Base-by-base conservation (phyloP, 345 rosid species). In the Geranium brycei region DNA sequence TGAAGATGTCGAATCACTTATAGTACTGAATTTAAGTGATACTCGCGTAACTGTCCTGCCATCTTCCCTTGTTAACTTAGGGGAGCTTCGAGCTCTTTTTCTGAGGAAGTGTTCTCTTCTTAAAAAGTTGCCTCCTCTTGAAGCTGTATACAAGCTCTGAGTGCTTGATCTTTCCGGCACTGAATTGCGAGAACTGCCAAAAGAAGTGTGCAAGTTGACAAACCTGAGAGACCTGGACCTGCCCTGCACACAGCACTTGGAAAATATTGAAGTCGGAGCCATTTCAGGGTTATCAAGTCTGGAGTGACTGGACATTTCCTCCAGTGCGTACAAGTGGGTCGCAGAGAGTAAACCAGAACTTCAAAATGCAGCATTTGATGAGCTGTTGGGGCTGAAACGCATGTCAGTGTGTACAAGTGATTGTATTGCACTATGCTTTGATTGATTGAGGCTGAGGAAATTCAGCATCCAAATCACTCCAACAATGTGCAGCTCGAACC, bases 151-250 rank as follows among this genome's bases (percentile, higher is more conserved):
- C 57, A 59, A 71, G 60, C 79, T 78, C 8, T 69, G 65, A 40
- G 64, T 73, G 71, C 75, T 79, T 14, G 78, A 71, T 72, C 73
- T 79, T 57, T 73, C 57, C 6, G 74, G 75, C 5, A 76, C 79
- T 19, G 58, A 57, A 8, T 51, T 68, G 16, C 19, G 64, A 73
- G 69, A 75, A 58, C 70, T 79, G 8, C 77, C 77, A 3, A 62
- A 53, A 18, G 65, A 73, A 5, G 62, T 47, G 61, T 63, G 61
- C 3, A 68, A 19, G 47, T 64, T 78, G 2, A 60, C 51, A 0
- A 64, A 60, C 59, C 60, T 73, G 5, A 59, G 64, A 71, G 66
- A 68, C 51, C 51, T 79, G 4, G 60, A 68, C 58, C 55, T 79
- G 60, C 66, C 78, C 15, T 59, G 67, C 51, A 76, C 74, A 8